Base-by-base conservation (phyloP, 306 rosid genomes). In the Comarum palustre region DNA sequence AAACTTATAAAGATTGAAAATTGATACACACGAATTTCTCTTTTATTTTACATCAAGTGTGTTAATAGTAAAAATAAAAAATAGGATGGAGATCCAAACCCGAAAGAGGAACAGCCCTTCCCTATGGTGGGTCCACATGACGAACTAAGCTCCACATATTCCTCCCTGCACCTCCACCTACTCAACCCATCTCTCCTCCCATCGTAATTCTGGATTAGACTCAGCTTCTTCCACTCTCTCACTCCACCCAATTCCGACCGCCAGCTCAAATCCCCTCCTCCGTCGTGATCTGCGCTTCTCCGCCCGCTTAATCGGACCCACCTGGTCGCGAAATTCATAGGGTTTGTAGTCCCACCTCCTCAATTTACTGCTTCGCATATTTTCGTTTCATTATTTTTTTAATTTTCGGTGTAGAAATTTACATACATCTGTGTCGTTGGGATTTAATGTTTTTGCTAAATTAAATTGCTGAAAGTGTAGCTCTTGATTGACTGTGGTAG, bases 321-420 rank as follows among this genome's bases (percentile, higher is more conserved):
- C 51, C 76, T 71, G 57, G 71, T 78, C 60, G 27, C 45, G 5
- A 32, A 50, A 19, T 69, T 78, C 67, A 78, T 73, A 68, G 67
- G 88, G 83, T 69, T 76, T 73, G 76, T 60, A 43, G 5, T 47
- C 62, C 69, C 3, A 69, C 63, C 77, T 58, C 75, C 46, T 34
- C 41, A 66, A 22, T 52, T 15, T 71, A 50, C 32, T 46, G 69
- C 66, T 50, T 48, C 31, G 15, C 24, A 4, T 41, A 13, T 68
- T 31, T 1, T 1, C 20, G n/a, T 13, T 42, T 13, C 24, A 4
- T 2, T 58, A 14, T 12, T 17, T 12, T 29, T 54, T 31, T 1
- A 0, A 2, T 24, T 27, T 11, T 51, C 13, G 45, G 12, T 41
- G 45, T 41, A 9, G 2, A 38, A 50, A 32, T 74, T 64, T 27